Evolutionary conservation across 2,329 filamentous ascomycete species (phyloP).

Genomic region (Phialocephala sp.): DNA sequence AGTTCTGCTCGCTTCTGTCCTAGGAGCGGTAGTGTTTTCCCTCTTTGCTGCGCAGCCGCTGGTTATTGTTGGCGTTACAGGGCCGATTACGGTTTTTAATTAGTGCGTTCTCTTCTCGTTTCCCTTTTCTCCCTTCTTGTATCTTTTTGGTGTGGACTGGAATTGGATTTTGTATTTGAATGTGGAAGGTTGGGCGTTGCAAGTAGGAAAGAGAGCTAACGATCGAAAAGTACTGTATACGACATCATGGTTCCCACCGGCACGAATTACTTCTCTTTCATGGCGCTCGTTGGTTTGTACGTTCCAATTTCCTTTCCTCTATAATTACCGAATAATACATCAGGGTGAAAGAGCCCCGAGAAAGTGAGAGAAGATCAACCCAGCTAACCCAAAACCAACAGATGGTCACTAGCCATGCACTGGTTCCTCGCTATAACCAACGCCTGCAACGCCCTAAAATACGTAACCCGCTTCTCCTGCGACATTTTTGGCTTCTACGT

Average conservation of each 20-base stretch:
- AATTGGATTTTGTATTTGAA: too few species aligned
- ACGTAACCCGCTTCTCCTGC: conserved; percentile 89
- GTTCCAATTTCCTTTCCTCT: conserved; percentile 11
- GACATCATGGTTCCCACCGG: conserved; percentile 81
- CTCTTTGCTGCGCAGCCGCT: conserved; percentile 82
- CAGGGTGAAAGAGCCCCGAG: too few species aligned
- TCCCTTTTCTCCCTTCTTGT: too few species aligned
- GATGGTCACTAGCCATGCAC: conserved; percentile 84
- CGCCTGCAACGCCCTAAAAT: conserved; percentile 85
- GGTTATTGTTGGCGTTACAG: conserved; percentile 89
- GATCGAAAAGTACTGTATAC: conserved; percentile 68
- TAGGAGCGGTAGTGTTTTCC: conserved; percentile 82
- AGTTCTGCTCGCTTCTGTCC: conserved; percentile 82
- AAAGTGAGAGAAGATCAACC: too few species aligned
- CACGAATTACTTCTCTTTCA: conserved; percentile 85
- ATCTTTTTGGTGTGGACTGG: too few species aligned
- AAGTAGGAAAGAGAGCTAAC: too few species aligned
- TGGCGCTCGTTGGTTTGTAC: conserved; percentile 84
- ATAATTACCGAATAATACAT: too few species aligned
- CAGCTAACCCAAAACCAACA: conserved; percentile 42
- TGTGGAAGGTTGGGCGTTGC: too few species aligned
- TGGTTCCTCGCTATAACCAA: conserved; percentile 85
- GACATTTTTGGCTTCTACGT: conserved; percentile 96
- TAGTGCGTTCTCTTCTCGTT: conserved; percentile 50
- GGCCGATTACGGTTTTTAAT: conserved; percentile 92